A percentile compares a stretch with the other conserved stretches of the same genome.
phyloP scores from a whole-genome alignment of 805 yeast species.

The Ogataea henricii region DNA sequence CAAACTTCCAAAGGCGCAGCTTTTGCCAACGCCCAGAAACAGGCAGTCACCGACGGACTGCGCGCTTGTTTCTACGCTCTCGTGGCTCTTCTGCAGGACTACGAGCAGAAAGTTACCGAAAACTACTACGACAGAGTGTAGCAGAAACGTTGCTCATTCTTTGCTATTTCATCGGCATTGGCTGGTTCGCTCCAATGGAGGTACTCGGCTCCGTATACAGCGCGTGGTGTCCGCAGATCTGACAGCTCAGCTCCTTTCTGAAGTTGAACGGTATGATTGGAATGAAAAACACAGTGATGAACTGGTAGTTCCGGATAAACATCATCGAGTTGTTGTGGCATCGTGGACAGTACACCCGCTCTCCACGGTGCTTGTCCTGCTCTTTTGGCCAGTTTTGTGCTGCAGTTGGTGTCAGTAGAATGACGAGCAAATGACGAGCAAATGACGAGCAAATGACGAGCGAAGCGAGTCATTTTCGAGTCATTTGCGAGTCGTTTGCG shows the following conservation, averaged over 20 bases:
- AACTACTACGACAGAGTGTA: conserved; percentile 25
- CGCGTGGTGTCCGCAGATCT: conserved; percentile 25
- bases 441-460: neutral
- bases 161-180: conserved; percentile 6
- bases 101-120: conserved; percentile 27
- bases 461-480: neutral
- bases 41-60: conserved; percentile 49
- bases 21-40: conserved; percentile 45
- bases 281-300: conserved; percentile 28
- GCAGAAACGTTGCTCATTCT: neutral
- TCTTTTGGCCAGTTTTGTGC: conserved; percentile 18
- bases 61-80: conserved; percentile 44
- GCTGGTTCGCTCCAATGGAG: neutral
- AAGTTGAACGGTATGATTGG: conserved; percentile 30
- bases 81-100: conserved; percentile 31
- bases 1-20: conserved; percentile 38
- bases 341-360: conserved; percentile 26
- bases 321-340: conserved; percentile 33
- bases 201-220: conserved; percentile 12
- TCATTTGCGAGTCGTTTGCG: too few relatives aligned
- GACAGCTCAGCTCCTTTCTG: conserved; percentile 27
- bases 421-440: neutral
- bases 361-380: conserved; percentile 14
- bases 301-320: conserved; percentile 24
- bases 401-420: conserved; percentile 1